Conservation (phyloP, 176 grass and related monocot species). For the Musa troglodytarum region DNA sequence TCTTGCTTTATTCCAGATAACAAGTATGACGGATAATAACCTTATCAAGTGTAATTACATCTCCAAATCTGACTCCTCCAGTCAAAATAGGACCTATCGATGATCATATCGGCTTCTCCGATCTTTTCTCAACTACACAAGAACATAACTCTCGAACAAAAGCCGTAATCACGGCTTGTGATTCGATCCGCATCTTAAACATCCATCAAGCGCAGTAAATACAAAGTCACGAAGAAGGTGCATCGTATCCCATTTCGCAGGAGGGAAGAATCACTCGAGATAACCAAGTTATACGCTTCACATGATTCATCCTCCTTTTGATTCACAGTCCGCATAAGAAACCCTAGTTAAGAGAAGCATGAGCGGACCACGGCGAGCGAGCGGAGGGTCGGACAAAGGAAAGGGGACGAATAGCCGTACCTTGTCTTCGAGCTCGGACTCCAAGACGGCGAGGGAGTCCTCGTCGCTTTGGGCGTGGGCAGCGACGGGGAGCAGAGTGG, state of each 20-base stretch:
- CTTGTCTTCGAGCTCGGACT: conserved; percentile 83
- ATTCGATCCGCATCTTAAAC: neutral
- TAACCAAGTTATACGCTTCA: no score
- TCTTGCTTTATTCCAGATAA: no score
- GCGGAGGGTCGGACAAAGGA: neutral
- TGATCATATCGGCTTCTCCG: no score
- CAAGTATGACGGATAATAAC: no score
- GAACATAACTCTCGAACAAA: no score
- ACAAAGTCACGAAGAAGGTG: neutral
- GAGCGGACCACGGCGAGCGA: neutral
- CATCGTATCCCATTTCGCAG: neutral
- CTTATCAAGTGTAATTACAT: no score
- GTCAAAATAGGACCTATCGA: no score
- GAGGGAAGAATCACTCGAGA: neutral
- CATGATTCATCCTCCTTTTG: no score
- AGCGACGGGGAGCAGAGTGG: conserved; percentile 67
- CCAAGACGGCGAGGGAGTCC: conserved; percentile 73
- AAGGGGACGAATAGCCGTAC: conserved; percentile 6
- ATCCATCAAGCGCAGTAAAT: neutral
- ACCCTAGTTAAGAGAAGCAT: neutral
- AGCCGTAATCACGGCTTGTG: no score
- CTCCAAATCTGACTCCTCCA: no score
- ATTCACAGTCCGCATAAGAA: neutral
- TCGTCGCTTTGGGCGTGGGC: conserved; percentile 68
- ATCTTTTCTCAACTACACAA: no score